phyloP scores from a whole-genome alignment of 208 protist genomes.

The Leishmania amazonensis region DNA sequence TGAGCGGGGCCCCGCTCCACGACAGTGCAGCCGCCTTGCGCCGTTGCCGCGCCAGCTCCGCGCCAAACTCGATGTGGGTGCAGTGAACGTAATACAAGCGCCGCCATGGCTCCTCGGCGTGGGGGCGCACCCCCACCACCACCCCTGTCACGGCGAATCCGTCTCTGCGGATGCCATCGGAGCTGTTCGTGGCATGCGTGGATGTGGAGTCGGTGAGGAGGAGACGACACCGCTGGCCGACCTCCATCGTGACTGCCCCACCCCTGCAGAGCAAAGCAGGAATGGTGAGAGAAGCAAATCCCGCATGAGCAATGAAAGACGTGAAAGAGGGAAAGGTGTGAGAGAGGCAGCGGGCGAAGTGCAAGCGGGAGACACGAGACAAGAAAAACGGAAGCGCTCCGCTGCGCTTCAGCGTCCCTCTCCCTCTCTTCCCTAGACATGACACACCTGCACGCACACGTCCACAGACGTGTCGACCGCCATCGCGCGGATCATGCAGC shows the following conservation, averaged over 20 bases:
- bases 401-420: background rate
- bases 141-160: slow-evolving; percentile 40
- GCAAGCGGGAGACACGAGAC: background rate
- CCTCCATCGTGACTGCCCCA: slow-evolving; percentile 26
- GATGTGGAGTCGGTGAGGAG: slow-evolving; percentile 9
- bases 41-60: slow-evolving; percentile 19
- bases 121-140: slow-evolving; percentile 44
- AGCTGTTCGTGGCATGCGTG: background rate
- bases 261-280: background rate
- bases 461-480: background rate
- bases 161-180: background rate
- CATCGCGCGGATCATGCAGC: background rate
- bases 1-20: slow-evolving; percentile 18
- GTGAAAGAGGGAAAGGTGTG: background rate
- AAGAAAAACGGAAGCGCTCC: background rate
- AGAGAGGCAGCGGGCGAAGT: background rate
- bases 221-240: slow-evolving; percentile 43
- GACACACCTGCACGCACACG: background rate
- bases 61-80: slow-evolving; percentile 41
- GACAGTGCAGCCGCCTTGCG: slow-evolving; percentile 20
- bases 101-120: slow-evolving; percentile 49
- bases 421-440: background rate
- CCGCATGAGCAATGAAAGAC: background rate
- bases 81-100: slow-evolving; percentile 59
- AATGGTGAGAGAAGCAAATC: background rate